Base-by-base conservation (phyloP, 1,284 basidiomycete genomes). In the Rhodotorula sp. region DNA sequence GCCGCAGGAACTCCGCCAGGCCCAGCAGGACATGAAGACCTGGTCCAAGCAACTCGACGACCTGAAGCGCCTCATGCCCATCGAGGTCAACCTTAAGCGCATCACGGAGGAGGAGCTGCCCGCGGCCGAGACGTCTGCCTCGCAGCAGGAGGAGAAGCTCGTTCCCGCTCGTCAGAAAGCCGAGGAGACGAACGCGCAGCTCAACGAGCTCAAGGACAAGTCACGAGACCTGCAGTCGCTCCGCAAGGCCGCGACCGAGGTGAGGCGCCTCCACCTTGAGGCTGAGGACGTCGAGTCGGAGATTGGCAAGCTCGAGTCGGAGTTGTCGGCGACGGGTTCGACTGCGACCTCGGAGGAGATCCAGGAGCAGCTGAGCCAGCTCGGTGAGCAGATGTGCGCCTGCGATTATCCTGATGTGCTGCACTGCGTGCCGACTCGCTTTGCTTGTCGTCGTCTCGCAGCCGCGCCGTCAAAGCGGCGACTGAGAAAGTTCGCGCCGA, bases 291-390 rank as follows among this genome's bases (percentile, higher is more conserved):
- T 93, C 31, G 83, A 84, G 65, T 80, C 84, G 50, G 90, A 92
- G 56, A 85, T 90, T 50, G 71, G 80, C n/a, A 81, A 83, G 55
- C 82, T 92, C 50, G 90, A 95, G 79, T 82, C 82, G 47, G 87
- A 89, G 51, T 83, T 97, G 18, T 66, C 70, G 7, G 82, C 85
- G 30, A 81, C 84, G 7, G 93, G 92, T 4, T 89, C 88, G 20
- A 85, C 86, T 10, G 91, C 88, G 80, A 93, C 92, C 0, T 85
- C 87, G 1, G 90, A 92, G 59, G 92, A 94, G 61, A 88, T 96
- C 4, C 90, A 95, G 78, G 81, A 78, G 31, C 88, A 94, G 76
- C 82, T 94, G 11, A 86, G 89, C 63, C 80, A 81, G 8, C 76
- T 93, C 46, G 83, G 84, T 1, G 80, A 80, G 26, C 83, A 89